Evolutionary conservation across 164 flowering plant genomes (phyloP).

Genomic region (Chimonanthus praecox): DNA sequence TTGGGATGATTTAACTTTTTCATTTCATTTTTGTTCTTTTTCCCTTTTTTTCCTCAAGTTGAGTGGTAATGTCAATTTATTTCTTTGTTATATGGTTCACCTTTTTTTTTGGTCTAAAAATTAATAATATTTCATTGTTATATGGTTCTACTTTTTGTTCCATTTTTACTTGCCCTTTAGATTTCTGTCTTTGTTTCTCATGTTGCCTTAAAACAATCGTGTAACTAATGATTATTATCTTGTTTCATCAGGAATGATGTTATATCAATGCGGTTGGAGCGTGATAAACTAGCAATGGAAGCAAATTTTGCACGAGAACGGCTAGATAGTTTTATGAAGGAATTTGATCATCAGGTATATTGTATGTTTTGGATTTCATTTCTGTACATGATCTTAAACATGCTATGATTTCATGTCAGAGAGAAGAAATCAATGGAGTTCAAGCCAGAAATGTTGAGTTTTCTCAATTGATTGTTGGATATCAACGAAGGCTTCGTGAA

Average conservation of each 20-base stretch:
- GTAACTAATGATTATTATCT: too few relatives aligned
- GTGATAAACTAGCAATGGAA: constrained; percentile 63
- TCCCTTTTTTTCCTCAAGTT: too few relatives aligned
- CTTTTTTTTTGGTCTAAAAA: too few relatives aligned
- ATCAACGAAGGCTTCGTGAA: constrained; percentile 73
- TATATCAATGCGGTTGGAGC: constrained; percentile 41
- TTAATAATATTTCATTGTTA: too few relatives aligned
- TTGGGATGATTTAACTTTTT: too few relatives aligned
- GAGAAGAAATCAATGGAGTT: constrained; percentile 53
- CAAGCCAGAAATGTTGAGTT: constrained; percentile 80
- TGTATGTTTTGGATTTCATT: background rate
- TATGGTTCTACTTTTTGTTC: too few relatives aligned
- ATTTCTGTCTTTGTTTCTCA: too few relatives aligned
- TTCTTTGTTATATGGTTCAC: too few relatives aligned
- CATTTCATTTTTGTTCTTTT: too few relatives aligned
- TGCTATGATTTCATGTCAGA: constrained; percentile 30
- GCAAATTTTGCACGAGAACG: constrained; percentile 56
- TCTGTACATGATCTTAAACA: background rate
- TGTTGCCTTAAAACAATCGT: too few relatives aligned
- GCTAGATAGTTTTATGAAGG: constrained; percentile 54
- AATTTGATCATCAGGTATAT: constrained; percentile 57
- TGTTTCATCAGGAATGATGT: constrained; percentile 38
- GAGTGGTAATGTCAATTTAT: too few relatives aligned
- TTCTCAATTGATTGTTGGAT: constrained; percentile 69
- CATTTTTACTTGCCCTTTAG: too few relatives aligned